A percentile compares a stretch with the other conserved stretches of the same genome.
phyloP scores from a whole-genome alignment of 2,329 filamentous ascomycete species.

The Trichoderma oligosporum region DNA sequence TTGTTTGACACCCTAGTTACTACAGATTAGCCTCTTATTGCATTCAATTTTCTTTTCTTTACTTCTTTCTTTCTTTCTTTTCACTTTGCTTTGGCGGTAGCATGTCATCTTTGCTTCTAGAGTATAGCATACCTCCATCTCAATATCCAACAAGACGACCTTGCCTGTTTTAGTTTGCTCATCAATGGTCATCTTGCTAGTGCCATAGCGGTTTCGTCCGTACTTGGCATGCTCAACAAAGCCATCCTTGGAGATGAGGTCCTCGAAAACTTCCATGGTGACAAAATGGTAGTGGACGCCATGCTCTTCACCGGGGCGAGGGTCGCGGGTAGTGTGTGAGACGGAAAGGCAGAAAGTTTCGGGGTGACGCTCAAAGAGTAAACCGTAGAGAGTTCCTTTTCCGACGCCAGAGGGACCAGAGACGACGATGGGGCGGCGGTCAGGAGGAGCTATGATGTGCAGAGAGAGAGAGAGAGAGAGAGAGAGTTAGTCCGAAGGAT shows the following conservation, averaged over 20 bases:
- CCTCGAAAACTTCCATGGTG: conserved; percentile 61
- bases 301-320: conserved; percentile 69
- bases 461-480: background rate
- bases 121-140: conserved; percentile 71
- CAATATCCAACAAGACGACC: conserved; percentile 86
- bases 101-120: background rate
- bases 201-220: conserved; percentile 82
- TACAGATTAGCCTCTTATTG: background rate
- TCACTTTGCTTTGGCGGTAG: background rate
- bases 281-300: conserved; percentile 82
- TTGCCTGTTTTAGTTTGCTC: conserved; percentile 66
- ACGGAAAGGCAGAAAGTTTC: conserved; percentile 54
- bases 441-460: conserved; percentile 34
- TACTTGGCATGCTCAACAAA: conserved; percentile 89
- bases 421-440: conserved; percentile 65
- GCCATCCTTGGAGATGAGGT: conserved; percentile 61
- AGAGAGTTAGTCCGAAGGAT: background rate
- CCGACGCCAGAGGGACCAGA: conserved; percentile 75
- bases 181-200: conserved; percentile 73
- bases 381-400: conserved; percentile 74
- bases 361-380: conserved; percentile 58
- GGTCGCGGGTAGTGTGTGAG: conserved; percentile 75
- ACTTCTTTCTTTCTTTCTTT: too few relatives aligned
- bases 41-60: background rate
- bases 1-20: conserved; percentile 74